Conservation (phyloP, 805 yeast species). For the Huiozyma sinensis region DNA sequence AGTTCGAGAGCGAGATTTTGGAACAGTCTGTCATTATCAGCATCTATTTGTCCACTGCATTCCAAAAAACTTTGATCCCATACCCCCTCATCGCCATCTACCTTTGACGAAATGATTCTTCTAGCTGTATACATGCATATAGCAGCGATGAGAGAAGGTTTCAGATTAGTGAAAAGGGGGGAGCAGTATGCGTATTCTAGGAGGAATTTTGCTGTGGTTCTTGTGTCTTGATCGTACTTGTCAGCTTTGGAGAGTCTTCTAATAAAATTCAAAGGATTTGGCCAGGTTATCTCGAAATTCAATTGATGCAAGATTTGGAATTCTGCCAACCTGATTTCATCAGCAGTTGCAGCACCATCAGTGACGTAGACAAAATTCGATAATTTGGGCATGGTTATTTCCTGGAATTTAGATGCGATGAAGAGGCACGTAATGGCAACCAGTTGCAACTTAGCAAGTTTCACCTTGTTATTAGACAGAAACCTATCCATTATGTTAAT, state of each 20-base stretch:
- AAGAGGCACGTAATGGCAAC: constrained; percentile 77
- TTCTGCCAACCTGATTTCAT: constrained; percentile 76
- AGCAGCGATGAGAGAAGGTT: constrained; percentile 72
- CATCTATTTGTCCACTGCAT: constrained; percentile 20
- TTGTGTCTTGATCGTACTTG: constrained; percentile 69
- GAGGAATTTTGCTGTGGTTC: constrained; percentile 76
- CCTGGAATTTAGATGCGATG: constrained; percentile 92
- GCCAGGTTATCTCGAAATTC: constrained; percentile 67
- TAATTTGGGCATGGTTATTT: constrained; percentile 77
- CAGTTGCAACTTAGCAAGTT: constrained; percentile 69
- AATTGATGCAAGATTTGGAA: constrained; percentile 61
- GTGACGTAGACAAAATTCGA: constrained; percentile 79
- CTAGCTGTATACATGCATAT: constrained; percentile 77
- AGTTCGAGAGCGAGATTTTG: constrained; percentile 12
- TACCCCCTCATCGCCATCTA: constrained; percentile 17
- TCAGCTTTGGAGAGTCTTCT: constrained; percentile 85
- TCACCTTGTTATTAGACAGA: constrained; percentile 61
- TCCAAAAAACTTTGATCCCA: constrained; percentile 19
- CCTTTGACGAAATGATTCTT: constrained; percentile 30
- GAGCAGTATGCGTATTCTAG: constrained; percentile 70
- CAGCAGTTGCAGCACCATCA: constrained; percentile 76
- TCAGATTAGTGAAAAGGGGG: constrained; percentile 57
- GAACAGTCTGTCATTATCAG: constrained; percentile 11
- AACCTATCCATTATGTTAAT: constrained; percentile 82
- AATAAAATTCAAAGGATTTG: constrained; percentile 83